Evolutionary conservation across 805 yeast species (phyloP), one percentile per base, ranked within the genome.

Genomic region (Saturnispora diversa): DNA sequence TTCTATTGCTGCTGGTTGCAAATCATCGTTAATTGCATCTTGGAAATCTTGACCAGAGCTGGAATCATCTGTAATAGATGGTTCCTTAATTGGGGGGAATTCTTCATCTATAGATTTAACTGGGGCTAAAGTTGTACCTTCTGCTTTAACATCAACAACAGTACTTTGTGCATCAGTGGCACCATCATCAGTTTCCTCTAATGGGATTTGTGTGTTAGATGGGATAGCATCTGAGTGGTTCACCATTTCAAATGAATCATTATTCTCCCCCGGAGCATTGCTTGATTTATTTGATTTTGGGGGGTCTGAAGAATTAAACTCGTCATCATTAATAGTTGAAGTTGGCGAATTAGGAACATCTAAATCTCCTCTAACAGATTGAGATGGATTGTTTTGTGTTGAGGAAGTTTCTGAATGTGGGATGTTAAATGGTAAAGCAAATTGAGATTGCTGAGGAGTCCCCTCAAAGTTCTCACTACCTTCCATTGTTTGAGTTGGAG

Each of bases 321-420:
- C 54, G 20, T 56, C 54, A 44, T 52, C 63, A 25, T 47, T 60
- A 30, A 58, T 52, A 2, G 63, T 59, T 2, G 61, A 54, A 8
- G 60, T 45, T 31, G 59, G 67, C 5, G 71, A 65, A 30, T 62
- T 58, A 6, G 71, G 59, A 13, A 56, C 56, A 44, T 74, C 77
- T 12, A 68, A 59, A 46, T 79, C 95, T 47, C 84, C 95, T 45
- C 95, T 77, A 6, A 86, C 94, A 17, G 95, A 84, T 60, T 77
- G 75, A 0, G 97, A 88, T 2, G 97, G 86, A 58, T 90, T 87
- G 62, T 88, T 88, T 52, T 83, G 90, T 25, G 87, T 94, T 32
- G 95, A 84, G 0, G 96, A 86, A 0, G 96, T 84, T 29, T 83
- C 74, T 0, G 95, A 84, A 44, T 80, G 83, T 2, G 94, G 84